These are phyloP conservation scores for Irpex sp. DNA, from an alignment of 1,284 basidiomycete genomes.

Conservation along the genomic window DNA sequence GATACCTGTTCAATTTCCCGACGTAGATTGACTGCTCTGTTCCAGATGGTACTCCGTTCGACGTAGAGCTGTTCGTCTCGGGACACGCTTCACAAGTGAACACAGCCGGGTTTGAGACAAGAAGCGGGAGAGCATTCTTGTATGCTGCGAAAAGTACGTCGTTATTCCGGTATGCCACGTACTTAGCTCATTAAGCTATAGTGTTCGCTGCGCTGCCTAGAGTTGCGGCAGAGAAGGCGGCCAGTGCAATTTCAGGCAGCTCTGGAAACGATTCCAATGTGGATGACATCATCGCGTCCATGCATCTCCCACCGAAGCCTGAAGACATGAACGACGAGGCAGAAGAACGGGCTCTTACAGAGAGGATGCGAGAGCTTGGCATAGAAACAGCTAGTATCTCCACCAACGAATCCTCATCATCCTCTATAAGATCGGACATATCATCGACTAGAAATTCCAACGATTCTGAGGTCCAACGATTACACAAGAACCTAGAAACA, in stretches of 20 bases:
- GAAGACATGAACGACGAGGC: conserved; percentile 55
- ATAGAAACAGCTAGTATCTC: conserved; percentile 18
- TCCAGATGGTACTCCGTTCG: conserved; percentile 43
- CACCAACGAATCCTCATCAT: conserved; percentile 10
- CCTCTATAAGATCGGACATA: conserved; percentile 11
- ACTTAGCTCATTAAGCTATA: conserved; percentile 19
- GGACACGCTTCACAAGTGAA: conserved; percentile 67
- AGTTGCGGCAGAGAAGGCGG: conserved; percentile 19
- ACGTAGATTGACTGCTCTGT: too few relatives aligned
- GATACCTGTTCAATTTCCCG: too few relatives aligned
- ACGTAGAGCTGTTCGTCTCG: conserved; percentile 67
- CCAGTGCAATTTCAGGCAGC: conserved; percentile 5
- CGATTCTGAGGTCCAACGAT: conserved; percentile 35
- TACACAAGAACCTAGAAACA: conserved; percentile 69
- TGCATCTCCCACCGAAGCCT: conserved; percentile 52
- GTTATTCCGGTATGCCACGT: neutral
- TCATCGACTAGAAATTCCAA: conserved; percentile 10
- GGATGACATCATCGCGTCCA: conserved; percentile 39
- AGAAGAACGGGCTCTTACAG: conserved; percentile 47
- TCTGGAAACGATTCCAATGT: conserved; percentile 32
- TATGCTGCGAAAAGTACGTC: conserved; percentile 66
- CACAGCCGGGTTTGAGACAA: conserved; percentile 55
- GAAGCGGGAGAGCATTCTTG: conserved; percentile 73
- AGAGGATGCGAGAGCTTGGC: conserved; percentile 33
- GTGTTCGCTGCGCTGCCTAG: conserved; percentile 64